These are phyloP conservation scores for Chlorella sp. DNA, from an alignment of 139 green algal genomes.

Conservation along the genomic window DNA sequence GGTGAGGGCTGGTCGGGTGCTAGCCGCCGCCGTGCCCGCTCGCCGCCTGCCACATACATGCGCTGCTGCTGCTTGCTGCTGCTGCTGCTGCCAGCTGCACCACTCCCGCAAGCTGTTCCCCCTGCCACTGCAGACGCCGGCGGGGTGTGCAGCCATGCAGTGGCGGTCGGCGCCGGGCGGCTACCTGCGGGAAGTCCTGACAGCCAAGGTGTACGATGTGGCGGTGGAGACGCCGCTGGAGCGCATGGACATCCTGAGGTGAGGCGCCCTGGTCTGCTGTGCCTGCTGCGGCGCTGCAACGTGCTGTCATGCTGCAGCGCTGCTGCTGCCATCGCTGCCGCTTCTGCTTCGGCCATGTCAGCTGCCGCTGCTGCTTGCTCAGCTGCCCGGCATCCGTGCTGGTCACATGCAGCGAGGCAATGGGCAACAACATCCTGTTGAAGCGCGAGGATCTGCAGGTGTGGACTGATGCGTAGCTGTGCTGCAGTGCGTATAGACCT, in stretches of 20 bases:
- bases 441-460: slow-evolving; percentile 92
- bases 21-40: neutral
- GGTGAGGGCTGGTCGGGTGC: neutral
- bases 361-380: too few relatives aligned
- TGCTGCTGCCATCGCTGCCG: neutral
- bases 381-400: too few relatives aligned
- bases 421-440: slow-evolving; percentile 77
- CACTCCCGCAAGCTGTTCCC: neutral
- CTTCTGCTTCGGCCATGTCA: neutral
- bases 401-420: slow-evolving; percentile 64
- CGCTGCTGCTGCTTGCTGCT: neutral
- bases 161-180: slow-evolving; percentile 76
- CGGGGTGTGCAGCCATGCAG: slow-evolving; percentile 28
- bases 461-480: too few relatives aligned
- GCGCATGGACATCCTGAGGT: slow-evolving; percentile 64
- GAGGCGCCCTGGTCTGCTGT: too few relatives aligned
- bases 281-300: neutral
- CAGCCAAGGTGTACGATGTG: slow-evolving; percentile 94
- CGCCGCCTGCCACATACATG: neutral
- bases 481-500: too few relatives aligned
- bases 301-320: too few relatives aligned
- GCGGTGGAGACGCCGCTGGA: slow-evolving; percentile 89
- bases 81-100: neutral
- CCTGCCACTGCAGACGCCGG: neutral
- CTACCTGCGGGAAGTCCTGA: slow-evolving; percentile 94